Base-by-base conservation (phyloP, 1,139 yeast genomes). In the Yamadazyma trypodendri region DNA sequence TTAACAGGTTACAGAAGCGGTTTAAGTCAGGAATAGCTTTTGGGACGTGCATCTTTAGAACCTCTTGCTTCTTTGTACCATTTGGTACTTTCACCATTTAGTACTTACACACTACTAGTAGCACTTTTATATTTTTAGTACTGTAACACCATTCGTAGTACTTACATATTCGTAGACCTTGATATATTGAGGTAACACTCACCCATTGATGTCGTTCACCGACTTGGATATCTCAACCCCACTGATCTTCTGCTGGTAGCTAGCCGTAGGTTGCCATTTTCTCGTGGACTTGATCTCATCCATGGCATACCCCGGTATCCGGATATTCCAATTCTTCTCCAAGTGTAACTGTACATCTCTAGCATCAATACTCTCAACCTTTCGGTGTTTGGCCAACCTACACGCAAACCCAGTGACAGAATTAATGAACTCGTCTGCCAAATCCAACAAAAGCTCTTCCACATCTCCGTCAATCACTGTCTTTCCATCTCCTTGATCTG, bases 381-480 rank as follows among this genome's bases (percentile, higher is more conserved):
- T 88, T 47, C 98, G 76, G 55, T 90, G 97, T 58, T 92, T 92
- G 13, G 99, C 98, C 50, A 92, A 69, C 40, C 94, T 78, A 58
- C 98, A 92, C 0, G 97, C 96, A 67, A 92, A 92, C 3, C 88
- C 75, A 0, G 97, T 88, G 2, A 94, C 96, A 35, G 86, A 82
- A 12, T 86, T 78, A 11, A 92, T 94, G 58, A 92, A 92, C 56
- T 94, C 98, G 58, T 94, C 99, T 0, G 98, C 97, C 42, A 92
- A 69, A 58, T 94, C 98, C 35, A 94, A 70, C 35, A 92, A 66
- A 29, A 90, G 65, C 49, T 90, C 97, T 58, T 92, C 97, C 12
- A 90, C 97, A 60, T 92, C 97, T 22, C 97, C 97, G 57, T 90
- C 97, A 39, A 92, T 84, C n/a, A 77, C 77, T 7, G 95, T 85